Percentiles rank a stretch among this genome's conserved stretches.
These are phyloP conservation scores for Aspergillus clavatus DNA, from an alignment of 2,329 filamentous ascomycete genomes.

Conservation along the genomic window DNA sequence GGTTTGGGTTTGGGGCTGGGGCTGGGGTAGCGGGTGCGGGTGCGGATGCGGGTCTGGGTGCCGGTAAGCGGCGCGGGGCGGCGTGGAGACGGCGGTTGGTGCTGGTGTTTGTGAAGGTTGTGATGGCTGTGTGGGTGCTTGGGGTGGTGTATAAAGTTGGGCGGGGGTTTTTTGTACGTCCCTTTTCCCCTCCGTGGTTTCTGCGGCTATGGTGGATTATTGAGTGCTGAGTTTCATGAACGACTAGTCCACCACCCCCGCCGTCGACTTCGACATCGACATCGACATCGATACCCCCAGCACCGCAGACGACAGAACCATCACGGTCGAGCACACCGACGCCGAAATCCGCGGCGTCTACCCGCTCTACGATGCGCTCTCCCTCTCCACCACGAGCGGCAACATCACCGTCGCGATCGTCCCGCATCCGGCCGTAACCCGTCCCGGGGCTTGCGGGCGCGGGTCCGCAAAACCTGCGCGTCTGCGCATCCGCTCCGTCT, in stretches of 20 bases:
- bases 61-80: too few relatives aligned
- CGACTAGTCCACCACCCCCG: too few relatives aligned
- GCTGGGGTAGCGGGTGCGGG: too few relatives aligned
- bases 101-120: not conserved
- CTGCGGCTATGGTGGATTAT: not conserved
- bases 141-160: not conserved
- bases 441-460: too few relatives aligned
- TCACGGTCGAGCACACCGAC: slow-evolving; percentile 15
- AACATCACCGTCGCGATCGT: slow-evolving; percentile 26
- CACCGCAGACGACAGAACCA: too few relatives aligned
- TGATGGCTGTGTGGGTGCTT: not conserved
- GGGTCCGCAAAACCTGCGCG: slow-evolving; percentile 29
- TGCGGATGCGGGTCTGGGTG: too few relatives aligned
- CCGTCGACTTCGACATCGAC: too few relatives aligned
- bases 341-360: slow-evolving; percentile 25
- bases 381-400: slow-evolving; percentile 28
- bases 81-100: not conserved
- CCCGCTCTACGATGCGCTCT: slow-evolving; percentile 29
- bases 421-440: slow-evolving; percentile 31
- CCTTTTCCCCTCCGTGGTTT: too few relatives aligned
- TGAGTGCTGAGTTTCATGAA: too few relatives aligned
- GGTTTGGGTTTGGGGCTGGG: too few relatives aligned
- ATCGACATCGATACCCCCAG: too few relatives aligned
- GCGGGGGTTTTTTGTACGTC: too few relatives aligned
- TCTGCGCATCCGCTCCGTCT: slow-evolving; percentile 20